Evolutionary conservation across 2,329 filamentous ascomycete genomes (phyloP), one percentile per base, ranked within the genome.

Genomic region (Coniochaeta pulveracea): DNA sequence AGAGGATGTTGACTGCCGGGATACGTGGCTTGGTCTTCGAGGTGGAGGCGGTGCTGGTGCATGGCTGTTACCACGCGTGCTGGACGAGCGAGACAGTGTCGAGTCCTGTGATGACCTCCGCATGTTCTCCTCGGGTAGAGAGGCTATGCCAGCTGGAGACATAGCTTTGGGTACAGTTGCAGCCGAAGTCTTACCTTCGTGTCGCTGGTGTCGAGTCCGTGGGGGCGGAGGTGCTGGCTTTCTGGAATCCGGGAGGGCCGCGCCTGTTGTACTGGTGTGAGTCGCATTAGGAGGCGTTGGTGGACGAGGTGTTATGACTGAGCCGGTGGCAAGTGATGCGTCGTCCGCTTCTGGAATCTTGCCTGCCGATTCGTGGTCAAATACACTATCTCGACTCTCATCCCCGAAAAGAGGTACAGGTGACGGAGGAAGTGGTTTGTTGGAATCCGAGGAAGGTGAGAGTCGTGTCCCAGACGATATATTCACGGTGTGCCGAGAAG

Each of bases 361-460:
- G 21, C 65, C 67, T 11, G 63, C 66, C 22, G 65, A 58, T 46
- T 73, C 68, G 25, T 57, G 62, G 40, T 73, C 68, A 38, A 72
- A 71, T 14, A 67, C 55, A 22, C 65, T 69, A 37, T 72, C 66
- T 14, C 52, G 45, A 22, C 60, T 61, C 32, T 69, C 64, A 16
- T 69, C 62, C n/a, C 52, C 47, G 40, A 56, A 63, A 23, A 58
- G 60, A 22, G 63, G 60, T 9, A 49, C 44, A 3, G 71, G 70
- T 4, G 68, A 60, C 1, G 65, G 63, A 2, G 78, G 74, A 10
- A 80, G 61, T 4, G 76, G 73, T 44, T 80, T 81, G 50, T 76
- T 74, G 18, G 71, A 50, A 42, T 77, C 68, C 6, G 67, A 66
- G 6, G 55, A 47, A 10, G 57, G 55, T 11, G 54, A 54, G 10